Conservation (phyloP, 805 yeast species). For the Saturnispora ahearnii region DNA sequence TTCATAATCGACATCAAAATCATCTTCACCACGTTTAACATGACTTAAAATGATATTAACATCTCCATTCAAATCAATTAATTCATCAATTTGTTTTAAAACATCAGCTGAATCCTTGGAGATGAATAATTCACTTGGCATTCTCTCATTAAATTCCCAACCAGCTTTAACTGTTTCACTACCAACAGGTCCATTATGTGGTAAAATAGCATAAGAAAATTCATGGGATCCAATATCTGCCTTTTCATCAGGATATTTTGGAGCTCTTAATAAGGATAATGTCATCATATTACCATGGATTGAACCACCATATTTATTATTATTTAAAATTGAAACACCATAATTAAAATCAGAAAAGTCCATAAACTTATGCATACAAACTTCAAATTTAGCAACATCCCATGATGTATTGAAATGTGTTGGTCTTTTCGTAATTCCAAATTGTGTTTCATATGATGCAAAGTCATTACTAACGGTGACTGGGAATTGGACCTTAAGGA, state of each 20-base stretch:
- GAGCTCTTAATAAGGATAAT: constrained; percentile 75
- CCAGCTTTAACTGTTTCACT: constrained; percentile 63
- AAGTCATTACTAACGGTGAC: constrained; percentile 66
- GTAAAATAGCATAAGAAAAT: constrained; percentile 75
- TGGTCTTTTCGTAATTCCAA: constrained; percentile 84
- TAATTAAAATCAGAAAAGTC: constrained; percentile 80
- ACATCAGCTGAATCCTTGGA: constrained; percentile 2
- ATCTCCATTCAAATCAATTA: constrained; percentile 36
- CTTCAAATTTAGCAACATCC: constrained; percentile 97
- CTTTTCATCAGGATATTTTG: constrained; percentile 88
- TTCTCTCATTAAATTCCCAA: constrained; percentile 64
- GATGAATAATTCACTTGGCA: constrained; percentile 15
- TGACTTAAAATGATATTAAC: constrained; percentile 60
- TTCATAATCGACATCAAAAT: constrained; percentile 40
- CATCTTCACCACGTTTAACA: constrained; percentile 84
- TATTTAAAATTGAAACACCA: constrained; percentile 80
- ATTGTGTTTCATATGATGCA: constrained; percentile 90
- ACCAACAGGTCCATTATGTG: constrained; percentile 65
- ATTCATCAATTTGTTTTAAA: constrained; percentile 7
- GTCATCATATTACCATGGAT: constrained; percentile 91
- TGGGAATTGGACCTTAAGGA: constrained; percentile 91
- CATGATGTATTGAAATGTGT: constrained; percentile 92
- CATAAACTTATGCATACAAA: constrained; percentile 88
- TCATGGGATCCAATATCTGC: constrained; percentile 91
- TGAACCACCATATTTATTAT: constrained; percentile 85